phyloP scores from a whole-genome alignment of 768 basidiomycete species.

The Kwoniella heveanensis region DNA sequence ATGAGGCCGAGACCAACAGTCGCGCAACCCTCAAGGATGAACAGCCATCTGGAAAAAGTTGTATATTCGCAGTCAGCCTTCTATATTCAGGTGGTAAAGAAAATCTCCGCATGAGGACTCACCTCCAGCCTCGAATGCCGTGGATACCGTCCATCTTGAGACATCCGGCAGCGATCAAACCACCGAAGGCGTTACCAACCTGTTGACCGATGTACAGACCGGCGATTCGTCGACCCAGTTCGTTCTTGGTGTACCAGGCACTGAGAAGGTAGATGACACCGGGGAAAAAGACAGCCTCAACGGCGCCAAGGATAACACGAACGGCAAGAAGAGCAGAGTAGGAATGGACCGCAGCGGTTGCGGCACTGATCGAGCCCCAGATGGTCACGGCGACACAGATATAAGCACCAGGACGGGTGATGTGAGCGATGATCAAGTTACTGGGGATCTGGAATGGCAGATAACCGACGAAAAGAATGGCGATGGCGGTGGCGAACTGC shows the following conservation, averaged over 20 bases:
- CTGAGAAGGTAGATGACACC: slow-evolving; percentile 47
- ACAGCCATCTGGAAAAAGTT: neutral
- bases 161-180: slow-evolving; percentile 45
- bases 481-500: slow-evolving; percentile 36
- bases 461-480: slow-evolving; percentile 40
- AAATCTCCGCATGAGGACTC: slow-evolving; percentile 37
- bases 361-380: slow-evolving; percentile 37
- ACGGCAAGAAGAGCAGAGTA: slow-evolving; percentile 31
- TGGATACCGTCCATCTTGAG: slow-evolving; percentile 36
- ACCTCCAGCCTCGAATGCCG: slow-evolving; percentile 51
- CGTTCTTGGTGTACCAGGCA: slow-evolving; percentile 42
- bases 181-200: slow-evolving; percentile 50
- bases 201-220: slow-evolving; percentile 46
- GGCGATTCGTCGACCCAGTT: slow-evolving; percentile 41
- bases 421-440: slow-evolving; percentile 43
- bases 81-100: no score
- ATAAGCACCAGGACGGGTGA: slow-evolving; percentile 37
- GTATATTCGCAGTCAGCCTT: neutral
- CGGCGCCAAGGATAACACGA: slow-evolving; percentile 33
- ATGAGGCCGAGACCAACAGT: slow-evolving; percentile 25
- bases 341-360: slow-evolving; percentile 36
- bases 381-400: slow-evolving; percentile 33
- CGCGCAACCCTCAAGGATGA: slow-evolving; percentile 13
- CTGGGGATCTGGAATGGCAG: slow-evolving; percentile 39
- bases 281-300: slow-evolving; percentile 44